phyloP scores from a whole-genome alignment of 139 green algal genomes.

The Gonium pectorale region DNA sequence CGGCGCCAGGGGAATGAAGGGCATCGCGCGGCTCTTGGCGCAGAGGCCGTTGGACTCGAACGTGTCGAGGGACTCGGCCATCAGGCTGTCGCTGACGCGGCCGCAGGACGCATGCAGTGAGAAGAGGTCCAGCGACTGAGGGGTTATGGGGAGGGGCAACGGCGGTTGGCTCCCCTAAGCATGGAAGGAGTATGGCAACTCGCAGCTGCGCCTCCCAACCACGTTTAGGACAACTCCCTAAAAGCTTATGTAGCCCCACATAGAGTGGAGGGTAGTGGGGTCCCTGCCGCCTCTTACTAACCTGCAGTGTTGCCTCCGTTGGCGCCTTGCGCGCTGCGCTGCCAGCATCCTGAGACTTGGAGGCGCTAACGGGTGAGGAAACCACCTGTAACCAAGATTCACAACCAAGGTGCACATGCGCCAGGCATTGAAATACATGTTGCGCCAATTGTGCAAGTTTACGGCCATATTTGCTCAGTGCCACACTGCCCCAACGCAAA shows the following conservation, averaged over 20 bases:
- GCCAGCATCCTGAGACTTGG: background rate
- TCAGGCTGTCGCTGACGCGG: slow-evolving; percentile 30
- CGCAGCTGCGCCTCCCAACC: no score
- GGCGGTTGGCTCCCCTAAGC: no score
- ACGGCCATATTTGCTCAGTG: no score
- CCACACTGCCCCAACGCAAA: no score
- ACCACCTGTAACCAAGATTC: slow-evolving; percentile 23
- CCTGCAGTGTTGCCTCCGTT: background rate
- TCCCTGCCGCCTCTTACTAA: no score
- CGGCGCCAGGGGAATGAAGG: slow-evolving; percentile 35
- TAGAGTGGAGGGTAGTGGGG: no score
- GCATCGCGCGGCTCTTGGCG: slow-evolving; percentile 3
- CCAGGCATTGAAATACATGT: no score
- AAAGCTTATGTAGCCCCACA: background rate
- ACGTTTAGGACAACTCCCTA: no score
- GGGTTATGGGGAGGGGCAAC: no score
- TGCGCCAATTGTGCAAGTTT: no score
- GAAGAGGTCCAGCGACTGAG: slow-evolving; percentile 35
- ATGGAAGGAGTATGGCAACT: no score
- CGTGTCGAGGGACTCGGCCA: slow-evolving; percentile 35
- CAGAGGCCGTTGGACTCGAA: slow-evolving; percentile 16
- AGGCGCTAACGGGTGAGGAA: slow-evolving; percentile 21
- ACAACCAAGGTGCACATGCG: no score
- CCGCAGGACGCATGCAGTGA: slow-evolving; percentile 9
- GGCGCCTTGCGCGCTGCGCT: background rate